Base-by-base conservation (phyloP, 1,284 basidiomycete genomes). In the Abortiporus biennis region DNA sequence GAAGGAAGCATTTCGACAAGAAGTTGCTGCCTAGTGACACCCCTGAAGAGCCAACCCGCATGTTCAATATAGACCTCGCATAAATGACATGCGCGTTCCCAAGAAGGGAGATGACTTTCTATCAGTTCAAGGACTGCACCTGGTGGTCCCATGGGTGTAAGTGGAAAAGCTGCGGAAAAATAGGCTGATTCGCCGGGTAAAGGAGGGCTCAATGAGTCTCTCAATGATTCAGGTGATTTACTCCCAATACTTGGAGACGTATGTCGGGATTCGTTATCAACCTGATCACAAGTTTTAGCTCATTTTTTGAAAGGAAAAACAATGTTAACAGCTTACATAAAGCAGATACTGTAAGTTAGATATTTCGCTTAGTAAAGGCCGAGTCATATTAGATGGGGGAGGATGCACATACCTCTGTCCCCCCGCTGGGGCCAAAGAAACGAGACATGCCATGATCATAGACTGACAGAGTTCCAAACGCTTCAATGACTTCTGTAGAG, bases 381-480 rank as follows among this genome's bases (percentile, higher is more conserved):
- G n/a, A n/a, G n/a, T n/a, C n/a, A n/a, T n/a, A n/a, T n/a, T n/a
- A n/a, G n/a, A n/a, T n/a, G n/a, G n/a, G n/a, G n/a, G n/a, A n/a
- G n/a, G n/a, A n/a, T n/a, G 20, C 21, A 55, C 65, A 34, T 50
- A 69, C 69, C 59, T 68, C 77, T 34, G 76, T 66, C 30, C 77
- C 79, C 15, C 72, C 78, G 31, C 79, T 78, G 21, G 74, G 76
- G 11, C 80, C 80, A 54, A 79, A 82, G 56, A 83, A 83, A 47
- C 75, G 76, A 16, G 72, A 76, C 47, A 75, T 72, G 6, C 78
- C 80, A 34, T 65, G 62, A 47, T 80, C 76, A 3, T 73, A 76
- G 24, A 83, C 69, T 1, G 77, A 79, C 37, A 83, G 63, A 29
- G 78, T 81, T 1, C 80, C 80, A 54, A 52, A 85, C 4, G 57